Base-by-base conservation (phyloP, 2,329 filamentous ascomycete genomes). In the Clonostachys byssicola region DNA sequence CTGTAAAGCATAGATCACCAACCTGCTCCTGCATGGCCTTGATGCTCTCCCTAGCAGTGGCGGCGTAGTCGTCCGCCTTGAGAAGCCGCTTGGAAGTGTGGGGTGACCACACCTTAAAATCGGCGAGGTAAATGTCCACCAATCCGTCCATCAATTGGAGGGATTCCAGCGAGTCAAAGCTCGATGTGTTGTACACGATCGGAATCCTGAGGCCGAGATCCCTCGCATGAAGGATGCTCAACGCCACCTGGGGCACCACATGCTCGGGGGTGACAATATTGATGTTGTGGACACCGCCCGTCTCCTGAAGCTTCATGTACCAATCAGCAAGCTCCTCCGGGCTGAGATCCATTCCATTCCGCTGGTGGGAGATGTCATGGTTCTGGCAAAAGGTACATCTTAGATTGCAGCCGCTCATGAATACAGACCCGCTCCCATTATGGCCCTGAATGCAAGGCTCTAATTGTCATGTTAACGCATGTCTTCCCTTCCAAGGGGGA, bases 251-350 rank as follows among this genome's bases (percentile, higher is more conserved):
- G 0, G 89, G 88, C 5, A 91, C 89, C 16, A 95, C 87, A 62
- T 95, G 90, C 61, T 95, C 89, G 0, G 89, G 89, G 0, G 89
- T 95, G 49, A 95, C 80, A 18, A 92, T 80, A 63, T 95, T 94
- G 73, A 95, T 92, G 62, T 94, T 94, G 70, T 95, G 89, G n/a
- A 89, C 87, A 9, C 76, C 70, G n/a, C 88, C 89, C 3, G 89
- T 77, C 30, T 88, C 75, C 61, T 94, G 89, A 40, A 95, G 70
- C 67, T 94, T 94, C 48, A 94, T 57, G 65, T 86, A 92, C 89
- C 89, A 94, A 46, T 87, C 83, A 6, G 78, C 89, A 5, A 95
- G 76, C 60, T 91, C 80, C 62, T 92, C 87, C 0, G 88, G 87
- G 0, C 84, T 87, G 33, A 94, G 69, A 54, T 92, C 85, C 66